Base-by-base conservation (phyloP, 1,284 basidiomycete genomes). In the Uromyces viciae-fabae region DNA sequence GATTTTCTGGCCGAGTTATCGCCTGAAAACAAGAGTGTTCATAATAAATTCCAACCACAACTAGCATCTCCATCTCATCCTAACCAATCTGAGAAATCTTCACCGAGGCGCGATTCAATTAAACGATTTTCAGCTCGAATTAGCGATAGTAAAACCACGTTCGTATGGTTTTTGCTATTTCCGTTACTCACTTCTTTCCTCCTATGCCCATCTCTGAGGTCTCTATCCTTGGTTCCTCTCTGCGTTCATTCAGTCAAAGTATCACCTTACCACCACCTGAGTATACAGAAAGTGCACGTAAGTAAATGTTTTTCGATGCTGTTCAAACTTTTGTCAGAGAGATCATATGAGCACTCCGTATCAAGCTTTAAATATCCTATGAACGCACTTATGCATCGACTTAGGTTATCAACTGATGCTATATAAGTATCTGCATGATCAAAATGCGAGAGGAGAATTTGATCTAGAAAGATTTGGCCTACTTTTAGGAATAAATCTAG, bases 331-430 rank as follows among this genome's bases (percentile, higher is more conserved):
- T 22, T 25, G 19, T 15, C 11, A 60, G n/a, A n/a, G 28, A 14
- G 3, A 36, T 73, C n/a, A 28, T 22, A 33, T 28, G 42, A 54
- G 49, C 28, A 19, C 11, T 42, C 22, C 56, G 28, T 5, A 43
- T n/a, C n/a, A n/a, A n/a, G n/a, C n/a, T n/a, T n/a, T n/a, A n/a
- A n/a, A n/a, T n/a, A n/a, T n/a, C n/a, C n/a, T n/a, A n/a, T 36
- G 38, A 38, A 8, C 46, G 28, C 43, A 25, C 22, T 66, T 17
- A n/a, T 76, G 11, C 43, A 28, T 14, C 9, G 22, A 17, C 25
- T 3, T 62, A 81, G 78, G 78, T 1, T 81, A 73, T 74, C 78
- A 81, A 49, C 43, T 81, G 58, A 81, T 81, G 78, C 69, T 81
- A 1, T 81, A 81, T 40, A 81, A 81, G 43, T 81, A 71, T 40